Conservation (phyloP, 768 basidiomycete genomes). For the Termitomyces heimii region DNA sequence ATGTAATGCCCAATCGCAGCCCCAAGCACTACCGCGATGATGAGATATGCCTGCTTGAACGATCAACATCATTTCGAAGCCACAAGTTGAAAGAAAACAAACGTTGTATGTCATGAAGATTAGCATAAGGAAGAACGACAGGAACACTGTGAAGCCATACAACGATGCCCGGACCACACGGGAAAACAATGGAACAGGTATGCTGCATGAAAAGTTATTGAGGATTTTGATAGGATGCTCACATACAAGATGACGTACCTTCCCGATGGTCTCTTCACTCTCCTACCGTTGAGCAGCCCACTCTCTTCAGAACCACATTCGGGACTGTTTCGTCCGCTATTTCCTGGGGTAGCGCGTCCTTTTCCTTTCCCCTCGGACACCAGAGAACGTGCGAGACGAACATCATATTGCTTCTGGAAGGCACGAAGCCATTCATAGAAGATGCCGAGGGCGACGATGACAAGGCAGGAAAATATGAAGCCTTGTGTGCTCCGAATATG, state of each 20-base stretch:
- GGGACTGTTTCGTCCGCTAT: slow-evolving; percentile 19
- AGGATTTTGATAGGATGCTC: background rate
- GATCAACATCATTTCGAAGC: background rate
- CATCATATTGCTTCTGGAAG: slow-evolving; percentile 55
- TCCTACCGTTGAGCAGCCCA: slow-evolving; percentile 46
- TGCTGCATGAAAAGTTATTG: slow-evolving; percentile 24
- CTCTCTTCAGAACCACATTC: slow-evolving; percentile 38
- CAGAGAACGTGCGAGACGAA: slow-evolving; percentile 45
- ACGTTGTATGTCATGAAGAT: slow-evolving; percentile 98
- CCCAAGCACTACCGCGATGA: slow-evolving; percentile 74
- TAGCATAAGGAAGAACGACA: slow-evolving; percentile 91
- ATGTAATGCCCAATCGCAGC: slow-evolving; percentile 81
- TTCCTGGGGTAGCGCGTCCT: slow-evolving; percentile 19
- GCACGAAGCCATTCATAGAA: slow-evolving; percentile 76
- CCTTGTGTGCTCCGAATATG: slow-evolving; percentile 52
- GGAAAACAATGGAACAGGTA: slow-evolving; percentile 40
- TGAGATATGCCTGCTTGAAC: slow-evolving; percentile 69
- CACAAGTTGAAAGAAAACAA: slow-evolving; percentile 21
- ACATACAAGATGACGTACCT: slow-evolving; percentile 34
- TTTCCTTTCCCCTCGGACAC: slow-evolving; percentile 42
- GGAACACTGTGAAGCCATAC: slow-evolving; percentile 71
- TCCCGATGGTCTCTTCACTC: slow-evolving; percentile 25
- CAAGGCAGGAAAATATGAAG: slow-evolving; percentile 62
- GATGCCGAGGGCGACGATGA: slow-evolving; percentile 62
- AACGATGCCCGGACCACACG: slow-evolving; percentile 58